Base-by-base conservation (phyloP, 208 protist genomes). In the Polymyxa betae region DNA sequence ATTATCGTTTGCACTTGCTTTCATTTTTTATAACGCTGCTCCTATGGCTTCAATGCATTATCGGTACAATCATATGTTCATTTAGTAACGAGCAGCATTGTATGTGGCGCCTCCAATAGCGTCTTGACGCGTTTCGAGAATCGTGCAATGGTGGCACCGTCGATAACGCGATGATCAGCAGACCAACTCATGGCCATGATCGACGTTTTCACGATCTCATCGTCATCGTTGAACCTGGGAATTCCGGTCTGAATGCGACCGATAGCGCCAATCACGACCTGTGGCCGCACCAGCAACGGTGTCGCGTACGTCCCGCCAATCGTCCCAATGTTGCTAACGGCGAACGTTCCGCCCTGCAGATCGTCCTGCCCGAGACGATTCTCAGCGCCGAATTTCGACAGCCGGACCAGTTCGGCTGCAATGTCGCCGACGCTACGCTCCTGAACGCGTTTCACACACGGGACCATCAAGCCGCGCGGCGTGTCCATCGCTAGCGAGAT, bases 101-200 rank as follows among this genome's bases (percentile, higher is more conserved):
- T 90, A 0, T 91, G 92, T 20, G 97, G 97, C 45, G 95, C 93
- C 92, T 98, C 97, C 24, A 98, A 92, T 90, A 96, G 95, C 32
- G 45, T 38, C 91, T 97, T 97, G 91, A 95, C 95, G n/a, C 92
- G 77, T 89, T 97, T 98, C 24, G 95, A 95, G 91, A 98, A 99
- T 45, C 96, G 95, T n/a, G 98, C 97, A 92, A 99, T 95, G 0
- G 96, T 97, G n/a, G 97, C 97, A 20, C 97, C 97, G 93, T 99
- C 97, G 88, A 99, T 95, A 0, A 98, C 95, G 52, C 97, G 95
- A 92, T 99, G 97, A 93, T 99, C 97, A 1, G 96, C 97, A 0
- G 95, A 95, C 94, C 96, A 98, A 89, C 90, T 93, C 45, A 90
- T 91, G 43, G 93, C 95, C 29, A 97, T 82, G 66, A 93, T 92